Evolutionary conservation across 2,329 filamentous ascomycete genomes (phyloP).

Genomic region (Stagonosporopsis vannaccii): DNA sequence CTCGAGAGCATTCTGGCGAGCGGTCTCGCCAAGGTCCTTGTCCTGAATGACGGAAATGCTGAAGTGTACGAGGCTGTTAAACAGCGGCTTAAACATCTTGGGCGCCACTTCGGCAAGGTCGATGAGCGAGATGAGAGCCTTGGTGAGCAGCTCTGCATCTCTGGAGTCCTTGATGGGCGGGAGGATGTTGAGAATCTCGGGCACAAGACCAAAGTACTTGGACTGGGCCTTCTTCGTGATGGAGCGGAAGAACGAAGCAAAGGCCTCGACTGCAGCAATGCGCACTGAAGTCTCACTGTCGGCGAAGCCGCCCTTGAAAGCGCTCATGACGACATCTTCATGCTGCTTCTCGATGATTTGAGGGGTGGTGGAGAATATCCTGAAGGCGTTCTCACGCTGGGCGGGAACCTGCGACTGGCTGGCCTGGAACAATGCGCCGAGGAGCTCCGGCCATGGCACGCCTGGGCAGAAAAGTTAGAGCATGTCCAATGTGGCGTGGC

Average conservation of each 20-base stretch:
- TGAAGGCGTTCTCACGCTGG: constrained; percentile 90
- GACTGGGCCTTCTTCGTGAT: constrained; percentile 85
- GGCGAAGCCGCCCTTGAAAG: constrained; percentile 91
- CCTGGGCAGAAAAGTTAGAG: constrained; percentile 56
- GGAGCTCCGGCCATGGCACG: constrained; percentile 87
- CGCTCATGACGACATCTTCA: constrained; percentile 84
- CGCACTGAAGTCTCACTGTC: constrained; percentile 85
- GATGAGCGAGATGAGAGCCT: constrained; percentile 88
- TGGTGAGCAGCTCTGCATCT: constrained; percentile 89
- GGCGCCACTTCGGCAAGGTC: constrained; percentile 93
- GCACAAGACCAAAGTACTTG: constrained; percentile 87
- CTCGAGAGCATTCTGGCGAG: constrained; percentile 92
- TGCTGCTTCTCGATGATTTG: constrained; percentile 96
- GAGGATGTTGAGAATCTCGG: constrained; percentile 91
- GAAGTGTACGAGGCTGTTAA: constrained; percentile 90
- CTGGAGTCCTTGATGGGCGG: constrained; percentile 91
- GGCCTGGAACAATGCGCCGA: constrained; percentile 84
- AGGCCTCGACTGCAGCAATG: constrained; percentile 94
- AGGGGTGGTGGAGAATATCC: constrained; percentile 93
- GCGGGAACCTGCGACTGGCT: constrained; percentile 85
- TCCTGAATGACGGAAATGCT: constrained; percentile 93
- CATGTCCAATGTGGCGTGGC: background rate
- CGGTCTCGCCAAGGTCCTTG: constrained; percentile 89
- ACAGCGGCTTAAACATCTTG: constrained; percentile 97
- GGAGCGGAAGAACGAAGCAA: constrained; percentile 93